Evolutionary conservation across 768 basidiomycete genomes (phyloP), one percentile per base, ranked within the genome.

Genomic region (Cubamyces lactineus): DNA sequence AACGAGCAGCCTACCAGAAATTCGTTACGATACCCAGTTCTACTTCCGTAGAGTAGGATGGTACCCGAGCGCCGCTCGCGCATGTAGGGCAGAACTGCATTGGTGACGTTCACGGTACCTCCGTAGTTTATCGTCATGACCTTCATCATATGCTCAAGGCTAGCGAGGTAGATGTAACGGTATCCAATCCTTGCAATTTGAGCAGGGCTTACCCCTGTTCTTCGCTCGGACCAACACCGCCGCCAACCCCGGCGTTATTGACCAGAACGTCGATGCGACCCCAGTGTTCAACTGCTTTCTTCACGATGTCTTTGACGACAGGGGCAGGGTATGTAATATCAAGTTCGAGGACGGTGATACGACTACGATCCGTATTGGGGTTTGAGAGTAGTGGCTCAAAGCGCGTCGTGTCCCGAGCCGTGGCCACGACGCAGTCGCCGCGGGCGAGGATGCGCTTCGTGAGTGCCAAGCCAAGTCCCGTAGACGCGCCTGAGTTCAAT

Each of bases 311-410:
- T 6, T 62, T 57, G 3, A 70, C 70, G 6, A 76, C 74, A 16
- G 76, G 75, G 5, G 79, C 78, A 28, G 76, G 74, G 4, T 45
- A 54, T 1, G 81, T 78, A 1, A 88, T 77, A 67, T 89, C 86
- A 0, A 88, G 73, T 58, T 80, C 73, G 5, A 85, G 59, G 2
- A 77, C 72, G 24, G 77, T 72, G 16, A 86, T 70, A 51, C 80
- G 79, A 3, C 72, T 69, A 16, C 69, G 58, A 19, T 72, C 72
- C 23, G 70, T 69, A 8, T 72, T 64, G 9, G 68, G 64, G 17
- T 66, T 51, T 13, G 61, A 52, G 47, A 55, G 53, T 3, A 52
- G 43, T 12, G 59, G 45, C 8, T 67, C 50, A 39, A 61, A 59
- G 12, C 41, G 39, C 16, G 30, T 23, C 11, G 17, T 28, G 16